Percentiles rank a stretch among this genome's conserved stretches.
Conservation (phyloP, 805 yeast genomes). For the Candida methanosorbosa region DNA sequence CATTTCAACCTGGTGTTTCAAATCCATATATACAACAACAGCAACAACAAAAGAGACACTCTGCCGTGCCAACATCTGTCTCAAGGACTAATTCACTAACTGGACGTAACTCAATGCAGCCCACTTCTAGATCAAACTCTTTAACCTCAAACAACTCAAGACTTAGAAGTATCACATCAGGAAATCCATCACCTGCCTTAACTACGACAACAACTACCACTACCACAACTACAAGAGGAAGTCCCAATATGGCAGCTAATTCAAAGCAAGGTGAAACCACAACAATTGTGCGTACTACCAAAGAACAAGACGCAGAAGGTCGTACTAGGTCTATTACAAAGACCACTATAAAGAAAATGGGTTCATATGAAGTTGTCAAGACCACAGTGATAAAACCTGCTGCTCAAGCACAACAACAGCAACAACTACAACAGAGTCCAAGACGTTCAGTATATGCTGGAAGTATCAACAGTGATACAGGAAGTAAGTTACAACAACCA, state of each 20-base stretch:
- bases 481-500: too few species aligned
- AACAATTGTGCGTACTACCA: conserved; percentile 39
- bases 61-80: conserved; percentile 3
- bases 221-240: conserved; percentile 16
- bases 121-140: conserved; percentile 16
- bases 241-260: too few species aligned
- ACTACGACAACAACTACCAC: conserved; percentile 23
- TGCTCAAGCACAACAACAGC: neutral
- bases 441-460: conserved; percentile 7
- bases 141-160: conserved; percentile 14
- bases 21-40: conserved; percentile 8
- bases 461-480: conserved; percentile 14
- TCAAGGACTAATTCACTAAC: conserved; percentile 17
- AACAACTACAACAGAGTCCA: neutral
- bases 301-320: conserved; percentile 40
- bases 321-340: conserved; percentile 48
- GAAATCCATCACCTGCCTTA: conserved; percentile 20
- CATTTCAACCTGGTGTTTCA: conserved; percentile 13
- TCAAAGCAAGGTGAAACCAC: conserved; percentile 9
- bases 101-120: conserved; percentile 3
- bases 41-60: conserved; percentile 2
- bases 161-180: conserved; percentile 15
- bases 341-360: conserved; percentile 40
- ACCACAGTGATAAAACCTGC: conserved; percentile 33
- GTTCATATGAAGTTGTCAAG: conserved; percentile 39